These are phyloP conservation scores for Sporothrix inflata DNA, from an alignment of 2,329 filamentous ascomycete species.

Conservation along the genomic window DNA sequence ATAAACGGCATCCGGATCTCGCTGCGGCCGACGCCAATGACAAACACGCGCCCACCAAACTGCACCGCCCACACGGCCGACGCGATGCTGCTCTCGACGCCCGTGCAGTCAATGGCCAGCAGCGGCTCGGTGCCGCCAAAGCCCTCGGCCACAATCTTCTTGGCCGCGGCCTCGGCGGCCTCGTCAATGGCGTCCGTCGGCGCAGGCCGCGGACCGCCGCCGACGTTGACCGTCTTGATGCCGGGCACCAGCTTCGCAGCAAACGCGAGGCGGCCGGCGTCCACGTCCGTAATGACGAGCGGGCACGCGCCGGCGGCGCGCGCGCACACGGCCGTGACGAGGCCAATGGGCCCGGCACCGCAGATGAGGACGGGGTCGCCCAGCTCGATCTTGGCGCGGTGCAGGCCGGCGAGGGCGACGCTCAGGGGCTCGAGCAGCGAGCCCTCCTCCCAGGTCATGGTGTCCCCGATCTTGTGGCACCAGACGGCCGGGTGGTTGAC, in stretches of 20 bases:
- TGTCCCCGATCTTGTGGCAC: constrained; percentile 88
- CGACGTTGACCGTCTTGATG: constrained; percentile 79
- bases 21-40: constrained; percentile 93
- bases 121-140: constrained; percentile 81
- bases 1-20: constrained; percentile 97
- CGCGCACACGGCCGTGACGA: constrained; percentile 83
- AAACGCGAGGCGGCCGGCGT: constrained; percentile 80
- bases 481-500: constrained; percentile 92
- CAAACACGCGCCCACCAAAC: constrained; percentile 96
- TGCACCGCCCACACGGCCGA: constrained; percentile 87
- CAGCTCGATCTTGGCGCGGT: constrained; percentile 76
- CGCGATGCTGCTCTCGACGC: constrained; percentile 85
- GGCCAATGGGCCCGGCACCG: constrained; percentile 90
- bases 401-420: constrained; percentile 85
- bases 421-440: constrained; percentile 87
- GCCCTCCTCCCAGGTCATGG: constrained; percentile 90
- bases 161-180: constrained; percentile 71
- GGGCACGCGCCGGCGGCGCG: constrained; percentile 87
- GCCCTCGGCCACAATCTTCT: constrained; percentile 64
- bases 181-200: constrained; percentile 43
- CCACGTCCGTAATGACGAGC: constrained; percentile 92
- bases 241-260: constrained; percentile 81
- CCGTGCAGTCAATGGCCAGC: constrained; percentile 88
- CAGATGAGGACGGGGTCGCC: constrained; percentile 89
- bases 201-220: constrained; percentile 37